Percentiles rank a stretch among this genome's conserved stretches.
These are phyloP conservation scores for Aspergillus panamensis DNA, from an alignment of 495 filamentous ascomycete genomes.

Conservation along the genomic window DNA sequence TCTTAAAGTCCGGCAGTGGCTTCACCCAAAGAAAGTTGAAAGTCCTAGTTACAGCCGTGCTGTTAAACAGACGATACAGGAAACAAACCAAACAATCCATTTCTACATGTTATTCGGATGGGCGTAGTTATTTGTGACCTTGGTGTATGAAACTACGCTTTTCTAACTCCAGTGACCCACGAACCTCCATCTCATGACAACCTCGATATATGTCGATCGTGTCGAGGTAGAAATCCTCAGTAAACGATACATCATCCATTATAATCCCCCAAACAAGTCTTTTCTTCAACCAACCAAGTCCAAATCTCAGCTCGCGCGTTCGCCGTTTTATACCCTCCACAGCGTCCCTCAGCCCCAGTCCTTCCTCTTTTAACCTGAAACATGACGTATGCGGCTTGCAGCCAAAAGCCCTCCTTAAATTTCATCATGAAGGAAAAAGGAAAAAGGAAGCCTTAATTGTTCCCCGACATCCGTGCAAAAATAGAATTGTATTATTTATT, in stretches of 20 bases:
- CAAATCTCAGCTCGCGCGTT: too few relatives aligned
- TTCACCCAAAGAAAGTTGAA: slow-evolving; percentile 22
- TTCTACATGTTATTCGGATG: not conserved
- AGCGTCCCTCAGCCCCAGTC: not conserved
- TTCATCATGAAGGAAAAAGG: not conserved
- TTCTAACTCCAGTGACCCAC: too few relatives aligned
- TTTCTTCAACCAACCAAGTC: too few relatives aligned
- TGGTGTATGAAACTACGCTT: too few relatives aligned
- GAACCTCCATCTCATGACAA: too few relatives aligned
- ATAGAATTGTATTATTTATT: not conserved
- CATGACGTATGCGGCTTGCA: slow-evolving; percentile 25
- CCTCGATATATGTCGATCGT: too few relatives aligned
- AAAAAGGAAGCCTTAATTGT: not conserved
- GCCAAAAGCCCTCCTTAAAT: not conserved
- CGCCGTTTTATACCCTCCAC: too few relatives aligned
- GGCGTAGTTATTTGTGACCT: too few relatives aligned
- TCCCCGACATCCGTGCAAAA: not conserved
- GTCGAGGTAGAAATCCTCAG: too few relatives aligned
- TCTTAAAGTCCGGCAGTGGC: slow-evolving; percentile 26
- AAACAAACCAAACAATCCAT: not conserved
- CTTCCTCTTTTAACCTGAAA: slow-evolving; percentile 5
- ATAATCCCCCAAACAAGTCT: too few relatives aligned
- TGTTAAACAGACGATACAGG: not conserved
- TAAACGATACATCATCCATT: too few relatives aligned
- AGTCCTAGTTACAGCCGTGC: slow-evolving; percentile 9